Base-by-base conservation (phyloP, 164 flowering plant genomes). In the Cinnamomum chago region DNA sequence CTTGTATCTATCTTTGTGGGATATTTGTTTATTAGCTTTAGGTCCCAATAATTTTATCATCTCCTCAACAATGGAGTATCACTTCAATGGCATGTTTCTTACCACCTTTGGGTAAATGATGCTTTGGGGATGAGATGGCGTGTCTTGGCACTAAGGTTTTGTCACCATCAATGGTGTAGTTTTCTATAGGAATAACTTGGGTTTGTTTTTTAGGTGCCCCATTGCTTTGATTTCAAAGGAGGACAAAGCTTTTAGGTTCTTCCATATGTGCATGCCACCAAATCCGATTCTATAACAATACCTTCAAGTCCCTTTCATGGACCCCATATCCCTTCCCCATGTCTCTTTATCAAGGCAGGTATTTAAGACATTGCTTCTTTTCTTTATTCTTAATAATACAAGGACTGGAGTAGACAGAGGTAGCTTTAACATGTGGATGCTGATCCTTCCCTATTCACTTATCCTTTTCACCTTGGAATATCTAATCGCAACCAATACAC, bases 221-320 rank as follows among this genome's bases (percentile, higher is more conserved):
- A 3, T 66, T 28, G 6, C 70, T 27, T 73, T 18, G 76, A 73
- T 73, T 65, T 64, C 70, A 65, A 73, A 65, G 69, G 60, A 50
- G 70, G 75, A 73, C 58, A 73, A 65, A 73, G 15, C 23, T 64
- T 23, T 73, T 64, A 51, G 62, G 17, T 66, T 24, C 66, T 33
- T 65, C 71, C 65, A 52, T 35, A 6, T 67, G 71, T 67, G 71
- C 4, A 67, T 51, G 70, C 71, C 76, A 74, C 76, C 76, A 58
- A 74, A 67, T 74, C 71, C 65, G 64, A 67, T 74, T 74, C 65
- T 58, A 67, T 55, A 68, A 24, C 76, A 67, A 67, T 27, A 52
- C 27, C 70, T 51, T 67, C 47, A 40, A 18, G 66, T 67, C 71
- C 51, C 33, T 67, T 67, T 74, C 76, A 55, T 13, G 55, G 60